Conservation (phyloP, 2,329 filamentous ascomycete species). For the Xylaria sp. region DNA sequence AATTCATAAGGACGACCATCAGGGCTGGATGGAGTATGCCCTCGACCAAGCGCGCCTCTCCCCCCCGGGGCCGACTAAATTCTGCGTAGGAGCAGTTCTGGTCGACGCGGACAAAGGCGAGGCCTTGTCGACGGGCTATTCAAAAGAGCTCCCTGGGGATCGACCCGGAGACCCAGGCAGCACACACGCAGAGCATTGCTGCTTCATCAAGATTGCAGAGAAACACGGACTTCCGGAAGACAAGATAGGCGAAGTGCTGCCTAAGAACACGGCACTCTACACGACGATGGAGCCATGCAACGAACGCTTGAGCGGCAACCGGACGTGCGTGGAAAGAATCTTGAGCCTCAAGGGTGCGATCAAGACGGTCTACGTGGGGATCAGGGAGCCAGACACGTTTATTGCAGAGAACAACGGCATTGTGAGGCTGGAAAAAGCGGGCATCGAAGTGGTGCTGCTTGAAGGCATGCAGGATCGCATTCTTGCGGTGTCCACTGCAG, state of each 20-base stretch:
- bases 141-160: constrained; percentile 46
- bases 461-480: constrained; percentile 1
- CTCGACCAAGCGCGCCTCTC: background rate
- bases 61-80: constrained; percentile 2
- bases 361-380: constrained; percentile 45
- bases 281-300: constrained; percentile 55
- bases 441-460: constrained; percentile 29
- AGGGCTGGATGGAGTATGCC: constrained; percentile 12
- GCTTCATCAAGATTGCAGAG: constrained; percentile 52
- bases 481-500: background rate
- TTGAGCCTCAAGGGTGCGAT: constrained; percentile 34
- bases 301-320: constrained; percentile 47
- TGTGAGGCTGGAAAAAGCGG: constrained; percentile 33
- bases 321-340: constrained; percentile 46
- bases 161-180: constrained; percentile 45
- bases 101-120: constrained; percentile 42
- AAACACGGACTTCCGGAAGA: constrained; percentile 44
- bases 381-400: constrained; percentile 47
- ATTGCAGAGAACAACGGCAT: constrained; percentile 43
- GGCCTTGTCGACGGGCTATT: constrained; percentile 51
- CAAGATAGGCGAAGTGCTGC: constrained; percentile 44
- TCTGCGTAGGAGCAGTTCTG: constrained; percentile 6
- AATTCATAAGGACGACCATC: background rate
- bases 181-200: constrained; percentile 51
- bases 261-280: constrained; percentile 48